Evolutionary conservation across 345 rosid species (phyloP).

Genomic region (Noccaea caerulescens): DNA sequence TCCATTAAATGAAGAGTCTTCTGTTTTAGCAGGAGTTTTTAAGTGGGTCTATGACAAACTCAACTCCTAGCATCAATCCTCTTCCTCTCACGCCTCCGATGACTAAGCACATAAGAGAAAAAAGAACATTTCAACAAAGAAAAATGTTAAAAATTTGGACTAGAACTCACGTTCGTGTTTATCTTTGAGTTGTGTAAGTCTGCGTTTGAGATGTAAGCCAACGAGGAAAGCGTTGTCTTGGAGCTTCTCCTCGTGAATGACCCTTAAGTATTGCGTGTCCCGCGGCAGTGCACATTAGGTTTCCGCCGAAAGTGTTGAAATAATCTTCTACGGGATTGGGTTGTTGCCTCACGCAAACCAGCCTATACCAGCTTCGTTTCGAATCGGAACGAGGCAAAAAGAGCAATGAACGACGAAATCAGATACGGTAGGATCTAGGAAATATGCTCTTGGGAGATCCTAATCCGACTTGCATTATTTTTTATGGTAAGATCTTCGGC

Average conservation of each 20-base stretch:
- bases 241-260: constrained; percentile 79
- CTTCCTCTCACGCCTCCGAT: constrained; percentile 94
- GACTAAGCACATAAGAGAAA: constrained; percentile 42
- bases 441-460: too few relatives aligned
- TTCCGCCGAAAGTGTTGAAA: constrained; percentile 89
- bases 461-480: too few relatives aligned
- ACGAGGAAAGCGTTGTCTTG: constrained; percentile 76
- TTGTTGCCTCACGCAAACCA: too few relatives aligned
- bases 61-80: constrained; percentile 91
- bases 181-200: constrained; percentile 62
- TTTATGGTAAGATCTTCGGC: too few relatives aligned
- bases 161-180: constrained; percentile 64
- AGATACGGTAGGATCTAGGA: too few relatives aligned
- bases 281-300: constrained; percentile 84
- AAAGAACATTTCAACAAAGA: not conserved
- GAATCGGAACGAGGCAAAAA: too few relatives aligned
- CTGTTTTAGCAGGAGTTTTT: constrained; percentile 79
- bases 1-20: constrained; percentile 72
- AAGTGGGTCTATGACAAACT: constrained; percentile 71
- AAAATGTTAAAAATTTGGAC: not conserved
- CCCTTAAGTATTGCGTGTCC: constrained; percentile 80
- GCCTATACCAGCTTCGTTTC: too few relatives aligned
- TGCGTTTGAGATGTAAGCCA: constrained; percentile 72
- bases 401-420: too few relatives aligned
- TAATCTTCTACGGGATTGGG: too few relatives aligned